Percentiles rank a stretch among this genome's conserved stretches.
Conservation (phyloP, 371 early-diverging fungal species). For the Syncephalastrum sp. region DNA sequence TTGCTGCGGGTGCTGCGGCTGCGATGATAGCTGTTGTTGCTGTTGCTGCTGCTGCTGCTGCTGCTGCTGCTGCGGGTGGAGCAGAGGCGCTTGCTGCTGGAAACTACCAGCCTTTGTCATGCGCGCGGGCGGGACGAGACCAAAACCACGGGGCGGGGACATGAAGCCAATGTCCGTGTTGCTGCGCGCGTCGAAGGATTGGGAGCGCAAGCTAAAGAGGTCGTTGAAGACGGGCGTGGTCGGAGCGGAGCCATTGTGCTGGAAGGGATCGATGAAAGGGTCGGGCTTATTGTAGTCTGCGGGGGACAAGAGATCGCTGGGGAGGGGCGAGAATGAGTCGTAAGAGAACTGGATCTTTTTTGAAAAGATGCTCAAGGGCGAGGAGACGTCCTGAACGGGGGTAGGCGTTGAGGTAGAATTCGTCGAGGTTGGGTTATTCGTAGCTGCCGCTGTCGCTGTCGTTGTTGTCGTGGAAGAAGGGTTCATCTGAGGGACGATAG, state of each 20-base stretch:
- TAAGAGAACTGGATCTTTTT: slow-evolving; percentile 13
- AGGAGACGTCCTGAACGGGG: slow-evolving; percentile 5
- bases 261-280: slow-evolving; percentile 37
- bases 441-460: too few species aligned
- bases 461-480: slow-evolving; percentile 7
- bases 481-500: slow-evolving; percentile 7
- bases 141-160: slow-evolving; percentile 14
- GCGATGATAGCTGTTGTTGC: neutral
- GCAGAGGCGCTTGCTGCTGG: neutral
- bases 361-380: slow-evolving; percentile 8
- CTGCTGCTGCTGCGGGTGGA: slow-evolving; percentile 5
- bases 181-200: slow-evolving; percentile 16
- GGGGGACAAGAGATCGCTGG: slow-evolving; percentile 56
- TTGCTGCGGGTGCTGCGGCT: neutral
- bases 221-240: slow-evolving; percentile 20
- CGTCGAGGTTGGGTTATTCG: slow-evolving; percentile 3
- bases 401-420: slow-evolving; percentile 10
- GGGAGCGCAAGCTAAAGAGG: slow-evolving; percentile 13
- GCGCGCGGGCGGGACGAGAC: slow-evolving; percentile 2
- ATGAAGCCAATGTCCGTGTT: slow-evolving; percentile 9
- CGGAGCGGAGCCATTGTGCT: slow-evolving; percentile 23
- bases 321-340: slow-evolving; percentile 45
- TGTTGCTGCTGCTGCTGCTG: slow-evolving; percentile 3
- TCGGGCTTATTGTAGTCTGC: slow-evolving; percentile 42
- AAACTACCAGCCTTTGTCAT: neutral